These are phyloP conservation scores for Cordyceps cateniannulata DNA, from an alignment of 2,329 filamentous ascomycete species.

Conservation along the genomic window DNA sequence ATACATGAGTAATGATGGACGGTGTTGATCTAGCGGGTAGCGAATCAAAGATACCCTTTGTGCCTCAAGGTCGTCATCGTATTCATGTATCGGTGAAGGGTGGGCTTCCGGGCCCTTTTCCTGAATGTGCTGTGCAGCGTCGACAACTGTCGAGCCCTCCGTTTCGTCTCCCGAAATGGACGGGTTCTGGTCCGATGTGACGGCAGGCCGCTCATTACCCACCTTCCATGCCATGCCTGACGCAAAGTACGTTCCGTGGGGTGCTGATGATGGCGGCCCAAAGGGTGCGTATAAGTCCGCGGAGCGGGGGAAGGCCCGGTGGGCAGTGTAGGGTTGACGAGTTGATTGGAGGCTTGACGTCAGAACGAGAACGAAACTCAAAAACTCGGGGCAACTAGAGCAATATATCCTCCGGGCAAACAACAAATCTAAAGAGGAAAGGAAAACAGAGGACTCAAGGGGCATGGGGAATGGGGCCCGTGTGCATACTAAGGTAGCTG, in stretches of 20 bases:
- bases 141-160: conserved; percentile 14
- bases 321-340: too few relatives aligned
- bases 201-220: not conserved
- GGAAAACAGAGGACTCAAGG: not conserved
- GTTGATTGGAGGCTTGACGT: too few relatives aligned
- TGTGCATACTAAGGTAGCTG: too few relatives aligned
- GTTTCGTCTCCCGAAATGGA: conserved; percentile 2
- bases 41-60: conserved; percentile 15
- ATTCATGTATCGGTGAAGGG: conserved; percentile 11
- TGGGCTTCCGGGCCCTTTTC: conserved; percentile 14
- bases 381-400: too few relatives aligned
- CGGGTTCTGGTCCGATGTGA: not conserved
- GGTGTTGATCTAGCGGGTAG: too few relatives aligned
- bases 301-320: not conserved
- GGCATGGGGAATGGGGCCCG: not conserved
- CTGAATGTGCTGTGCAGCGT: conserved; percentile 5
- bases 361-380: too few relatives aligned
- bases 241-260: not conserved
- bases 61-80: conserved; percentile 19
- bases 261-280: not conserved
- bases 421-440: not conserved
- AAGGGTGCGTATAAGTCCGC: not conserved
- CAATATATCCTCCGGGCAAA: not conserved
- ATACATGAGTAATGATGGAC: not conserved
- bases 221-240: not conserved